These are phyloP conservation scores for Trichosporon ovoides DNA, from an alignment of 1,284 basidiomycete species.

Conservation along the genomic window DNA sequence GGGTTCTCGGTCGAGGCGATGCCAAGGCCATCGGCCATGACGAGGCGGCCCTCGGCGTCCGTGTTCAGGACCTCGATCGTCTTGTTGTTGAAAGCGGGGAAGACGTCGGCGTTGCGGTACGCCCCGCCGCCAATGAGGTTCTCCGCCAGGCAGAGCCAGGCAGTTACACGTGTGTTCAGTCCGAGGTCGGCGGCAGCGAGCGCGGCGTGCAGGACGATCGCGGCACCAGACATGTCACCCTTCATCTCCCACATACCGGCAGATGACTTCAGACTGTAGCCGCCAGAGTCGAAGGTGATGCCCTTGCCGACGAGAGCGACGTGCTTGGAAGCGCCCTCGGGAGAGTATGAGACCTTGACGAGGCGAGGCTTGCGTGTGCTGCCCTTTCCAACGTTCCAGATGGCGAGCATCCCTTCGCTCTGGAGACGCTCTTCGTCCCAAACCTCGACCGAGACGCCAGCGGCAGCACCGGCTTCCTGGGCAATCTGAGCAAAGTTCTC, in stretches of 20 bases:
- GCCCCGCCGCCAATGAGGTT: slow-evolving; percentile 11
- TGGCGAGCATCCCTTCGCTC: slow-evolving; percentile 1
- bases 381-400: slow-evolving; percentile 7
- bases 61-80: slow-evolving; percentile 15
- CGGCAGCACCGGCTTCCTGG: background rate
- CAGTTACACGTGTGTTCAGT: slow-evolving; percentile 10
- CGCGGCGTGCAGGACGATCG: slow-evolving; percentile 9
- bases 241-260: slow-evolving; percentile 12
- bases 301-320: slow-evolving; percentile 16
- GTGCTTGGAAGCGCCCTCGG: slow-evolving; percentile 9
- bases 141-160: slow-evolving; percentile 15
- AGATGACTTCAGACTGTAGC: slow-evolving; percentile 8
- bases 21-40: slow-evolving; percentile 15
- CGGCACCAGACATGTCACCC: slow-evolving; percentile 15
- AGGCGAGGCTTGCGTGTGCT: slow-evolving; percentile 8
- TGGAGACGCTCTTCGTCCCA: slow-evolving; percentile 12
- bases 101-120: slow-evolving; percentile 9
- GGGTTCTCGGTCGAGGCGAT: slow-evolving; percentile 7
- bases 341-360: slow-evolving; percentile 15
- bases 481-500: slow-evolving; percentile 7
- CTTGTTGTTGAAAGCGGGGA: slow-evolving; percentile 6
- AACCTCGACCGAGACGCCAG: slow-evolving; percentile 7
- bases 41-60: slow-evolving; percentile 17
- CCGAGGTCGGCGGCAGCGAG: slow-evolving; percentile 16
- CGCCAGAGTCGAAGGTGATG: slow-evolving; percentile 15